A percentile compares a stretch with the other conserved stretches of the same genome.
phyloP scores from a whole-genome alignment of 371 early-diverging fungal species.

The Parasitella parasitica region DNA sequence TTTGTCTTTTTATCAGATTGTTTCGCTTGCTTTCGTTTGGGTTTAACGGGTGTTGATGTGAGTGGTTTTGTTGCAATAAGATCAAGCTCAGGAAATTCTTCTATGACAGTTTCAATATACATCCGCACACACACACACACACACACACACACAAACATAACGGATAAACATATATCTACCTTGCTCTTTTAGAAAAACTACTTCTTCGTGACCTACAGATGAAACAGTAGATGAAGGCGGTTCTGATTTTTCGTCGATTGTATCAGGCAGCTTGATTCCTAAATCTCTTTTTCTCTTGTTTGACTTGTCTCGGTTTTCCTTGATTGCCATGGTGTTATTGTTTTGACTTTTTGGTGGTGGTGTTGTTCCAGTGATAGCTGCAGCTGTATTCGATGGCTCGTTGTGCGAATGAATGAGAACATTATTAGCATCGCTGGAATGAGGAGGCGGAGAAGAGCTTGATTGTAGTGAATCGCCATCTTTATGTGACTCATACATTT shows the following conservation, averaged over 20 bases:
- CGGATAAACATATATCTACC: neutral
- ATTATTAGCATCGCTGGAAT: neutral
- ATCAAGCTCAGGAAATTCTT: neutral
- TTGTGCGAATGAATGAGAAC: neutral
- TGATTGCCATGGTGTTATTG: neutral
- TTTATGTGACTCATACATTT: constrained; percentile 17
- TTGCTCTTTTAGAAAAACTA: neutral
- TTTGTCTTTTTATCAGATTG: neutral
- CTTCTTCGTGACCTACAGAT: constrained; percentile 15
- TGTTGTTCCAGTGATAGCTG: neutral
- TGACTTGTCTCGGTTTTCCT: neutral
- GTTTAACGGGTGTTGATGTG: neutral
- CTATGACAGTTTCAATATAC: too few relatives aligned
- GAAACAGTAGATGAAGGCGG: constrained; percentile 21
- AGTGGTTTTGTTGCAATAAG: neutral
- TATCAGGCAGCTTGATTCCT: neutral
- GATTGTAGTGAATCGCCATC: neutral
- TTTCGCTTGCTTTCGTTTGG: neutral
- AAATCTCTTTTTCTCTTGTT: constrained; percentile 2
- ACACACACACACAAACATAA: too few relatives aligned
- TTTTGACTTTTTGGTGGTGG: neutral
- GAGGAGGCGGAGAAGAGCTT: neutral
- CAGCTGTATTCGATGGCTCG: neutral
- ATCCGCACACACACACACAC: too few relatives aligned
- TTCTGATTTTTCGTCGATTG: constrained; percentile 12